A percentile compares a stretch with the other conserved stretches of the same genome.
Conservation (phyloP, 139 green algal genomes). For the Picochlorum sp. region DNA sequence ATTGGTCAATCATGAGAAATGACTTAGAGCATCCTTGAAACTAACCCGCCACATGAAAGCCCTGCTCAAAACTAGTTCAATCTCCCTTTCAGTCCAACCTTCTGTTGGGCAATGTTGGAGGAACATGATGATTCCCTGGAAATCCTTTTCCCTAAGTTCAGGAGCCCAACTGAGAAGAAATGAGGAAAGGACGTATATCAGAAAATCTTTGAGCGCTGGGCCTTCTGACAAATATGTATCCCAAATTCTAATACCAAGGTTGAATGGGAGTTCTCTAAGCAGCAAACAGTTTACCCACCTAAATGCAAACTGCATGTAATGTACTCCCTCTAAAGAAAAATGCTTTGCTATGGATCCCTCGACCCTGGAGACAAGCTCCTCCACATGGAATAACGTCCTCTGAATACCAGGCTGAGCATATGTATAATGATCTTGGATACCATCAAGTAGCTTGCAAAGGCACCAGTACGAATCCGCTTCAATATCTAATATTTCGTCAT, state of each 20-base stretch:
- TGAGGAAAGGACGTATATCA: constrained; percentile 62
- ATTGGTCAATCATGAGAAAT: constrained; percentile 35
- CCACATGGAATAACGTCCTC: constrained; percentile 73
- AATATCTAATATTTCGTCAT: constrained; percentile 61
- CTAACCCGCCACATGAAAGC: constrained; percentile 70
- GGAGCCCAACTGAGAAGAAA: constrained; percentile 68
- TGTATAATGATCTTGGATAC: constrained; percentile 95
- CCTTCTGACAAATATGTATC: constrained; percentile 90
- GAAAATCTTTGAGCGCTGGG: constrained; percentile 65
- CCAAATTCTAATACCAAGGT: constrained; percentile 67
- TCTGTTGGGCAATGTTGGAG: constrained; percentile 54
- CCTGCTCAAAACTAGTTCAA: constrained; percentile 74
- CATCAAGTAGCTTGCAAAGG: constrained; percentile 73
- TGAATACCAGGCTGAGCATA: constrained; percentile 95
- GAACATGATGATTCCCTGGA: constrained; percentile 47
- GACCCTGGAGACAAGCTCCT: constrained; percentile 66
- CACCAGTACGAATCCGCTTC: constrained; percentile 98
- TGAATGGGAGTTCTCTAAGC: constrained; percentile 79
- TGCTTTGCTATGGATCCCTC: constrained; percentile 49
- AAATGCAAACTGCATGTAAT: constrained; percentile 97
- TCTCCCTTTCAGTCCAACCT: constrained; percentile 60
- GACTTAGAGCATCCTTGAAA: constrained; percentile 64
- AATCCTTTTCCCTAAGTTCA: constrained; percentile 59
- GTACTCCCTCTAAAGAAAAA: constrained; percentile 71
- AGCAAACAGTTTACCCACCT: constrained; percentile 98